These are phyloP conservation scores for Desmodesmus armatus DNA, from an alignment of 139 green algal species.

Conservation along the genomic window DNA sequence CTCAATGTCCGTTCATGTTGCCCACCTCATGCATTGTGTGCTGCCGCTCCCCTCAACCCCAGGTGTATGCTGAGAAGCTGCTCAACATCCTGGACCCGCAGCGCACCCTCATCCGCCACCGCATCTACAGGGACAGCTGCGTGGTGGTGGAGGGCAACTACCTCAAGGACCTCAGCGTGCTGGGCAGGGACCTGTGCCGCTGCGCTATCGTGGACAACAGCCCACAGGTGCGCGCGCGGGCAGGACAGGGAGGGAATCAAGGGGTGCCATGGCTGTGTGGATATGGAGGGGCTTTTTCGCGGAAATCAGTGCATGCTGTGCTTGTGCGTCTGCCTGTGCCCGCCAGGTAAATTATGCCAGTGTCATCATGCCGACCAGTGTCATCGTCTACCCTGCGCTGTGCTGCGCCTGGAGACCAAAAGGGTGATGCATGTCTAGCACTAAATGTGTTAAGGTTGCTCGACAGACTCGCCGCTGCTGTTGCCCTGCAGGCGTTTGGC, in stretches of 20 bases:
- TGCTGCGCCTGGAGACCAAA: no score
- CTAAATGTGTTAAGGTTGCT: no score
- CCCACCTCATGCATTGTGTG: neutral
- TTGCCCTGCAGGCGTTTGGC: conserved; percentile 82
- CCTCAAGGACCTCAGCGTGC: conserved; percentile 85
- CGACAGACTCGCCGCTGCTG: no score
- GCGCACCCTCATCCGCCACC: conserved; percentile 81
- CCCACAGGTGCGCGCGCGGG: no score
- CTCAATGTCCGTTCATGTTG: neutral
- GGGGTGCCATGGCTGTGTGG: no score
- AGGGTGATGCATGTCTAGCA: no score
- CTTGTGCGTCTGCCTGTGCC: neutral
- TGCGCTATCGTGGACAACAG: conserved; percentile 97
- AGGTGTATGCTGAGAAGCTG: conserved; percentile 62
- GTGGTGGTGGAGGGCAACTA: conserved; percentile 97
- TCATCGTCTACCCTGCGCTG: no score
- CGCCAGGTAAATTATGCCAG: no score
- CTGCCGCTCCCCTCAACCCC: no score
- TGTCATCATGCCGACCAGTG: no score
- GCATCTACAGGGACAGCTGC: conserved; percentile 94
- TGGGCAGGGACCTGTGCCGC: conserved; percentile 90
- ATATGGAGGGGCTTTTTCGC: neutral
- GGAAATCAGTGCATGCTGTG: neutral
- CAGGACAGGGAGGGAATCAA: no score
- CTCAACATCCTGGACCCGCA: conserved; percentile 60